phyloP scores from a whole-genome alignment of 1,139 yeast genomes.

The Nakaseomyces kungkrabaensis region DNA sequence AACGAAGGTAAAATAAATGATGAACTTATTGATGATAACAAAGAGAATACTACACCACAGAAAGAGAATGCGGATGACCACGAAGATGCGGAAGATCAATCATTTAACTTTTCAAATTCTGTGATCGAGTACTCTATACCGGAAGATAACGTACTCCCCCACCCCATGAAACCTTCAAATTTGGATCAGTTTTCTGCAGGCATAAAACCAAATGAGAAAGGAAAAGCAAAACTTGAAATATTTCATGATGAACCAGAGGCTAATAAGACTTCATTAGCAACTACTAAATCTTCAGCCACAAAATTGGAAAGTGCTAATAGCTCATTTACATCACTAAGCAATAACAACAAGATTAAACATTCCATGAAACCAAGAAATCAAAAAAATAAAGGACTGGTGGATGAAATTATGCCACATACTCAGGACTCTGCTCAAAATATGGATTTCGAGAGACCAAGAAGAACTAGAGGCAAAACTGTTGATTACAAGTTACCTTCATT shows the following conservation, averaged over 20 bases:
- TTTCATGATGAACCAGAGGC: neutral
- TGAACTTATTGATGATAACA: neutral
- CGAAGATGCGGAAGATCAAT: constrained; percentile 13
- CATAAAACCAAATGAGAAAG: neutral
- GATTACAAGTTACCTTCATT: constrained; percentile 64
- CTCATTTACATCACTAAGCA: constrained; percentile 8
- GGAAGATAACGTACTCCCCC: constrained; percentile 15
- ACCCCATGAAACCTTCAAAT: constrained; percentile 11
- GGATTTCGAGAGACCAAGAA: constrained; percentile 26
- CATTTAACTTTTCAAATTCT: constrained; percentile 21
- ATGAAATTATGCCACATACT: constrained; percentile 33
- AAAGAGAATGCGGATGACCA: constrained; percentile 1
- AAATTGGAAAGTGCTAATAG: neutral
- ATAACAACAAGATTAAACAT: constrained; percentile 22
- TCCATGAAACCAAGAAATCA: constrained; percentile 29
- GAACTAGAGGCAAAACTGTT: constrained; percentile 44
- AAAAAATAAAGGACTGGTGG: constrained; percentile 25
- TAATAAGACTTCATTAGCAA: neutral
- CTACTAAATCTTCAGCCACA: neutral
- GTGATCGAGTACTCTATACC: constrained; percentile 28
- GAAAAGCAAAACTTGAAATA: neutral
- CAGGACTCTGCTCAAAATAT: constrained; percentile 11
- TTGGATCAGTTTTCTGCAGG: constrained; percentile 18
- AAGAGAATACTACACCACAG: neutral
- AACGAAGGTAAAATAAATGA: constrained; percentile 3